Evolutionary conservation across 2,329 filamentous ascomycete genomes (phyloP), one percentile per base, ranked within the genome.

Genomic region (Elsinoe necatrix): DNA sequence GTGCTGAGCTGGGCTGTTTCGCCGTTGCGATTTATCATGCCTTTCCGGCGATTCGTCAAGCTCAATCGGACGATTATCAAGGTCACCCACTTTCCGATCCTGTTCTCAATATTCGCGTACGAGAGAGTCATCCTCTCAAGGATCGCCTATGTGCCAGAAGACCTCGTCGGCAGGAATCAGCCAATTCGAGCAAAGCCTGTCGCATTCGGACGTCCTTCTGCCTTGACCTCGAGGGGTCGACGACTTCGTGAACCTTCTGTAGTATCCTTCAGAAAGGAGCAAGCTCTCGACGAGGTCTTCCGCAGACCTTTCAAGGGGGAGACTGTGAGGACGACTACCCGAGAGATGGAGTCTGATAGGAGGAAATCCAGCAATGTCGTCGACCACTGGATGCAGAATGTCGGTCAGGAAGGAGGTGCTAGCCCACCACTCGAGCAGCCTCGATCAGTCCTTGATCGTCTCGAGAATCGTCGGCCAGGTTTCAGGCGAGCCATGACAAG

Each of bases 21-120:
- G 65, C 92, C 92, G 0, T 70, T 95, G 43, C 81, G 91, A 61
- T 95, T 86, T 67, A 75, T 83, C 64, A 83, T 96, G 74, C 83
- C 90, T 0, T 84, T 96, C 63, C 82, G 82, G 39, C 80, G 84
- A 50, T 97, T 93, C 65, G 85, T 97, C 61, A 85, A 83, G 66
- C 74, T 95, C 61, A 97, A 97, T 68, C 82, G 92, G n/a, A 86
- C 82, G 0, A 82, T 95, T 59, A 96, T 97, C 75, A 96, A 96
- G 67, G 72, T 86, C 41, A 95, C 90, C 0, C 92, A 97, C 70
- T 85, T 93, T 60, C 91, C 92, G 0, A 80, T 97, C 1, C 73
- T 97, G 1, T 90, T 95, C 67, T 78, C 81, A 57, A 95, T 97
- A 57, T 97, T 87, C 66, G 64, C 87, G 18, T 97, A 97, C 68